phyloP scores from a whole-genome alignment of 2,329 filamentous ascomycete genomes.

The Colletotrichum tamarilloi region DNA sequence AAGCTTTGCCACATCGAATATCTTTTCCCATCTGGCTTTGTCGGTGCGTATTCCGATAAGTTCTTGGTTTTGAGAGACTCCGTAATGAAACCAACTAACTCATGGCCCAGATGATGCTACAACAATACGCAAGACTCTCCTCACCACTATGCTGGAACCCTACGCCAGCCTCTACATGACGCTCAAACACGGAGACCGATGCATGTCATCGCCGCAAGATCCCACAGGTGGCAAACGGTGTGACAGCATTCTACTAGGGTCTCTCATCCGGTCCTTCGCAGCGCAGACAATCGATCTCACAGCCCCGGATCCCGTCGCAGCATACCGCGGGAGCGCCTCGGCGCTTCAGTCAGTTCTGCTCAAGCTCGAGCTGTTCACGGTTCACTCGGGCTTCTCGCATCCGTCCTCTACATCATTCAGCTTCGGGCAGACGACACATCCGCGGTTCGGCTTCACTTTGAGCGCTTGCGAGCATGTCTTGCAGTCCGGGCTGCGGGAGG shows the following conservation, averaged over 20 bases:
- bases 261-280: conserved; percentile 23
- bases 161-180: conserved; percentile 10
- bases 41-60: background rate
- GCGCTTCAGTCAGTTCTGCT: conserved; percentile 11
- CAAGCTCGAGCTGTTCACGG: conserved; percentile 21
- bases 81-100: background rate
- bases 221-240: conserved; percentile 5
- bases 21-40: background rate
- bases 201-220: conserved; percentile 15
- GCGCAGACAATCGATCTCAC: conserved; percentile 9
- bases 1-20: conserved; percentile 17
- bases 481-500: background rate
- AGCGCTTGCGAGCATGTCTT: conserved; percentile 11
- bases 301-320: background rate
- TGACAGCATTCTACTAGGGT: conserved; percentile 29
- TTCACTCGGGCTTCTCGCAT: conserved; percentile 8
- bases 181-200: conserved; percentile 4
- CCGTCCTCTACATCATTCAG: background rate
- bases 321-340: conserved; percentile 17
- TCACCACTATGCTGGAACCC: conserved; percentile 10
- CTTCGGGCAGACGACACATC: background rate
- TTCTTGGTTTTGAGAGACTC: background rate
- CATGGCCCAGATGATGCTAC: background rate
- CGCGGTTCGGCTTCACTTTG: background rate
- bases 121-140: background rate